Evolutionary conservation across 2,329 filamentous ascomycete species (phyloP).

Genomic region (Exophiala bonariae): DNA sequence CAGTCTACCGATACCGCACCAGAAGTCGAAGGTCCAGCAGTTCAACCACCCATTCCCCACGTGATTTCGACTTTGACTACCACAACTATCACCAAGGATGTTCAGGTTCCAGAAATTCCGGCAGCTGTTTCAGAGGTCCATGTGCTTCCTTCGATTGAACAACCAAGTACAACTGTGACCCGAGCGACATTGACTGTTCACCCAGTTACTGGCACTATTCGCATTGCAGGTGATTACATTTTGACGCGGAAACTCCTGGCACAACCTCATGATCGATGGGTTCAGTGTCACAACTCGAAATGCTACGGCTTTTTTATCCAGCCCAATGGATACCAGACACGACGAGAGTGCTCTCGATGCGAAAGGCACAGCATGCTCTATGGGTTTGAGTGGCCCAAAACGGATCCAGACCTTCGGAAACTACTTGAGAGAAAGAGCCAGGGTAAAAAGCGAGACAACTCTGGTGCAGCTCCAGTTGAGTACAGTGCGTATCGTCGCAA

Average conservation of each 20-base stretch:
- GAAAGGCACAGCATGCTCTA: slow-evolving; percentile 96
- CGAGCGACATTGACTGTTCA: slow-evolving; percentile 21
- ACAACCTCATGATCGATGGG: slow-evolving; percentile 77
- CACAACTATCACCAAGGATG: slow-evolving; percentile 21
- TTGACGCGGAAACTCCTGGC: slow-evolving; percentile 74
- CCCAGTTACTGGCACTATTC: slow-evolving; percentile 38
- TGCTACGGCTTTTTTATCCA: slow-evolving; percentile 85
- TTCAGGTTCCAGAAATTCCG: slow-evolving; percentile 3
- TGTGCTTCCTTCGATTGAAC: slow-evolving; percentile 27
- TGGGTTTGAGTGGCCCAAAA: slow-evolving; percentile 95
- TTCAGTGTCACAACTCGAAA: slow-evolving; percentile 70
- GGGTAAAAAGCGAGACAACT: slow-evolving; percentile 18
- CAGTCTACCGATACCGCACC: background rate
- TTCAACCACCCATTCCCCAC: slow-evolving; percentile 9
- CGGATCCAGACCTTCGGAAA: slow-evolving; percentile 62
- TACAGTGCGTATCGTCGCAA: slow-evolving; percentile 28
- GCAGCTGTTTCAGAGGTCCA: slow-evolving; percentile 3
- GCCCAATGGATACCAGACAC: slow-evolving; percentile 81
- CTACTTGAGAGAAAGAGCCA: slow-evolving; percentile 22
- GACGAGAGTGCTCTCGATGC: slow-evolving; percentile 83
- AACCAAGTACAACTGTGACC: slow-evolving; percentile 19
- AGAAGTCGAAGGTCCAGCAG: background rate
- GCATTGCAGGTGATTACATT: slow-evolving; percentile 76
- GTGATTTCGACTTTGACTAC: slow-evolving; percentile 24
- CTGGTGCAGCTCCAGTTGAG: slow-evolving; percentile 8